Evolutionary conservation across 495 filamentous ascomycete species (phyloP), one percentile per base, ranked within the genome.

Genomic region (Lasiosphaeria ovina): DNA sequence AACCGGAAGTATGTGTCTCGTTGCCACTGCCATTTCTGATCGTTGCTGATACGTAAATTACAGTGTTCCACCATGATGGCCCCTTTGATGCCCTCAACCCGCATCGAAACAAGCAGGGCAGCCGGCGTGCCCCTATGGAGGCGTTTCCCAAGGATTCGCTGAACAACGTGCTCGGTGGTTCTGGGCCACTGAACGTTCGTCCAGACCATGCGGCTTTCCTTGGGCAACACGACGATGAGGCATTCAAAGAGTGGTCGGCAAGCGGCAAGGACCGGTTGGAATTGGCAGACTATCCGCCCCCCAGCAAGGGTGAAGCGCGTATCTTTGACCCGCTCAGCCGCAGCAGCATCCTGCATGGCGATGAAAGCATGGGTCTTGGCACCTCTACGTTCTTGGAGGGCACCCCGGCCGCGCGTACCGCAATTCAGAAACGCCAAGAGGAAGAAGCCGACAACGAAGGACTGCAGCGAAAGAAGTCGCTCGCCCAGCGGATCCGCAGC

Each of bases 11-110:
- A 77, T 75, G 93, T 87, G 4, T 58, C 16, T 24, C 24, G 60
- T 51, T 48, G 17, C 32, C 42, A 32, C 7, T 24, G 6, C n/a
- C 7, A 6, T 47, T 56, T 32, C 1, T 48, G 34, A 54, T 50
- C 61, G 5, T 52, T 34, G 54, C 67, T 70, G 49, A 68, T 55
- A 10, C 16, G 0, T 6, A 14, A 32, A 6, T 62, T 24, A 16
- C 60, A 97, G 93, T 98, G 70, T 97, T 99, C 75, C 95, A 99
- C 62, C 95, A 99, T 70, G 95, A 99, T 70, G 95, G 95, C 32
- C 95, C 95, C 8, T 99, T 97, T 66, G 95, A 99, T 76, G 95
- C 95, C 14, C 94, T 92, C 74, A 97, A 97, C 66, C 93, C 95
- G 6, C 89, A 94, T 72, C 89, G 95, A 60, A 99, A 99, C 71